Conservation (phyloP, 2,329 filamentous ascomycete species). For the Chaetomium sp. region DNA sequence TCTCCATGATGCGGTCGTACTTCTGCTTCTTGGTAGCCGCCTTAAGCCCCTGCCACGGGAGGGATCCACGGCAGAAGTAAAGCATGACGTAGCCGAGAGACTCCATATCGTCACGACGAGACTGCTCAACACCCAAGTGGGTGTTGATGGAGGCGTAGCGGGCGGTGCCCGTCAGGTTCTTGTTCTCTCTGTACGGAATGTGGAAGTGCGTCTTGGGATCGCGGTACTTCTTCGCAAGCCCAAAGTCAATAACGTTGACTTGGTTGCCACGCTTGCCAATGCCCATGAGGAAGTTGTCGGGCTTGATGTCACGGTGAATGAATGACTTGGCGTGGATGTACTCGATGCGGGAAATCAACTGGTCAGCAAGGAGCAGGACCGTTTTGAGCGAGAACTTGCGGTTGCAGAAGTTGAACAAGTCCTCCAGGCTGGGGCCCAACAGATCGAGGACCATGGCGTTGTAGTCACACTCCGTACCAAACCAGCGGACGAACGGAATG, state of each 20-base stretch:
- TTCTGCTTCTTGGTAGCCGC: conserved; percentile 99
- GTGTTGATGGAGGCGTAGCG: conserved; percentile 99
- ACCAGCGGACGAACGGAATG: conserved; percentile 98
- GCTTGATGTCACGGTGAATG: conserved; percentile 99
- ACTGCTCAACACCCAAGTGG: conserved; percentile 95
- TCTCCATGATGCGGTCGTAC: conserved; percentile 99
- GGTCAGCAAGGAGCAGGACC: conserved; percentile 89
- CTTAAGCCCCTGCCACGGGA: conserved; percentile 98
- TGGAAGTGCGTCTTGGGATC: conserved; percentile 99
- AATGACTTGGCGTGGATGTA: conserved; percentile 99
- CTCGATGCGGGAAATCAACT: conserved; percentile 98
- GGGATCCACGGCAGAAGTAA: conserved; percentile 98
- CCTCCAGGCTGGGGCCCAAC: conserved; percentile 89
- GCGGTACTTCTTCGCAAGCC: conserved; percentile 98
- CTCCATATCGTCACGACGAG: conserved; percentile 98
- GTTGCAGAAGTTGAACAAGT: conserved; percentile 99
- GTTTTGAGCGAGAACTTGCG: conserved; percentile 99
- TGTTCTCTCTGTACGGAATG: conserved; percentile 99
- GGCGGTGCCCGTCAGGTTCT: conserved; percentile 98
- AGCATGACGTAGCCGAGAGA: conserved; percentile 99
- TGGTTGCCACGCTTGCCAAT: conserved; percentile 99
- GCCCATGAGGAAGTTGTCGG: conserved; percentile 99
- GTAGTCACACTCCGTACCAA: conserved; percentile 98
- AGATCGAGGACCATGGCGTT: conserved; percentile 99
- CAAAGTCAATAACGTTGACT: conserved; percentile 99